Evolutionary conservation across 352 stramenopile genomes (phyloP), one percentile per base, ranked within the genome.

Genomic region (Pythium volutum): DNA sequence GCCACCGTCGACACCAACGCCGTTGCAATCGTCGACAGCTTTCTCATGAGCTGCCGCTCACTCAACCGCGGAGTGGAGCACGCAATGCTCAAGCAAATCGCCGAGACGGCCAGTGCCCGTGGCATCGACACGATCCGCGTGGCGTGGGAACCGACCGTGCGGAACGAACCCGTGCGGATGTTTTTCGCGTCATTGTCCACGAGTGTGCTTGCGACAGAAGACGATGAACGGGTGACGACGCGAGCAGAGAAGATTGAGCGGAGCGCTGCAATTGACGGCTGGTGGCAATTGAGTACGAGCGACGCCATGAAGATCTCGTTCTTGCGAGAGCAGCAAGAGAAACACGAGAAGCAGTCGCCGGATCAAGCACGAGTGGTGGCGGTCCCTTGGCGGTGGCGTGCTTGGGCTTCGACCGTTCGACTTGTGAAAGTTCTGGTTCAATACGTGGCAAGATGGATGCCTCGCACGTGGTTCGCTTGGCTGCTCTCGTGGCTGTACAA

Each of bases 1-100:
- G 31, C 10, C n/a, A n/a, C 39, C 9, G n/a, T 59, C 3, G 38
- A 14, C 15, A 1, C 10, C 55, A 31, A 39, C 11, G 10, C 50
- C 4, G 11, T 39, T 3, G 29, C 36, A 12, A 29, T 43, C 23
- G 69, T 89, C 1, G 70, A 87, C 47, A 86, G 78, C 57, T 85
- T 89, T 46, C 53, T 92, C 25, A 75, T 90, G 25, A 92, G 83
- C 61, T 92, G 83, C 56, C 77, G 83, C 18, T 71, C 77, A 3
- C 56, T 92, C 10, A 89, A 92, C 43, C 78, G 82, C 7, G 78
- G 80, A 22, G 77, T 89, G 12, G 80, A 92, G 48, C 80, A 92
- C 53, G 76, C 78, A 18, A 84, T 90, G 77, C 38, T 85, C 33
- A 69, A 74, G 47, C 73, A 65, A 67, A 64, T 88, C 4, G 67